Evolutionary conservation across 768 basidiomycete genomes (phyloP), one percentile per base, ranked within the genome.

Genomic region (Amyloporia xantha): DNA sequence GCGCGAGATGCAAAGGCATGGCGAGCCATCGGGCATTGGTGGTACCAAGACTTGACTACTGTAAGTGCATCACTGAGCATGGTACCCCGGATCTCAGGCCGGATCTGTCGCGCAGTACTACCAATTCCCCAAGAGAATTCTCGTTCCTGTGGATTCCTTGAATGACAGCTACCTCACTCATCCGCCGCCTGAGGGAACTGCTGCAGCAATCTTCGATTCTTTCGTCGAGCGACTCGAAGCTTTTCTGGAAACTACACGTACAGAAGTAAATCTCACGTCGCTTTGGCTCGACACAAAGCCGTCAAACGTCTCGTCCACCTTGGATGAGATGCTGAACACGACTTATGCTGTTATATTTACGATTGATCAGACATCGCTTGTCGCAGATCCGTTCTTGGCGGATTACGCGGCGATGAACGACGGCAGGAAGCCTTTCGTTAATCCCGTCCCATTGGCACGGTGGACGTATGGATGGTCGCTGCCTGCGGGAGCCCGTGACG

Each of bases 281-380:
- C 21, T 56, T 11, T 65, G 62, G 62, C 55, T 47, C 36, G 15
- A 38, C 4, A 63, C 58, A 4, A 56, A 52, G 7, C 60, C 60
- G 2, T 50, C 50, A 2, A 56, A 54, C 30, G 53, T 49, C 13
- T 49, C 57, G 11, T 56, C 54, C 3, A 51, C 60, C 6, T 53
- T 65, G 6, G 46, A 51, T 23, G 35, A 44, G 23, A 41, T 61
- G 27, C 52, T 65, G n/a, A 57, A 55, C 42, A 59, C 55, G n/a
- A 63, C 64, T 1, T 65, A 63, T 51, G 55, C 61, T 15, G 58
- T 56, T 41, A 44, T 65, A 5, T 62, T 65, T 47, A 54, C 56
- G 6, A 46, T 60, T 19, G 58, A 62, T 50, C 62, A 63, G 51
- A 56, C 54, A 36, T 44, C 49, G 5, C 57, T 62, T 19, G 54